Conservation (phyloP, 371 early-diverging fungal species). For the Syncephalastrum sp. region DNA sequence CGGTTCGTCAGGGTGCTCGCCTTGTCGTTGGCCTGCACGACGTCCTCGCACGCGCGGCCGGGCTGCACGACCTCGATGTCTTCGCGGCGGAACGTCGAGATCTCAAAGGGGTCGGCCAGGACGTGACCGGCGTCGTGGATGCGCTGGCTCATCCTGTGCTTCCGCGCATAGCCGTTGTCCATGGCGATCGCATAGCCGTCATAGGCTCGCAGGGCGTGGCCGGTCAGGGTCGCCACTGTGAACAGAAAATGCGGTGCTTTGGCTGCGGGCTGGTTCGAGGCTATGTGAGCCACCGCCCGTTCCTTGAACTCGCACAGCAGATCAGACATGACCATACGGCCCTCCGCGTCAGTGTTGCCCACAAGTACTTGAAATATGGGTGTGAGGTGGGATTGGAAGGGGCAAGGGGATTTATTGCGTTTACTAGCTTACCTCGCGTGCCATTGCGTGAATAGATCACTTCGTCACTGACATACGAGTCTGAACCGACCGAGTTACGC, state of each 20-base stretch:
- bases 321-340: slow-evolving; percentile 90
- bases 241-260: slow-evolving; percentile 62
- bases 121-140: slow-evolving; percentile 69
- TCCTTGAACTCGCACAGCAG: slow-evolving; percentile 79
- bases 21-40: slow-evolving; percentile 76
- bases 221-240: slow-evolving; percentile 88
- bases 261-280: slow-evolving; percentile 30
- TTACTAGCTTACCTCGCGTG: slow-evolving; percentile 47
- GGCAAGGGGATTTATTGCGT: neutral
- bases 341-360: slow-evolving; percentile 91
- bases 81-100: slow-evolving; percentile 82
- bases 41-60: slow-evolving; percentile 73
- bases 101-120: slow-evolving; percentile 82
- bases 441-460: slow-evolving; percentile 79
- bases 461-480: slow-evolving; percentile 83
- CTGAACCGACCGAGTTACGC: slow-evolving; percentile 81
- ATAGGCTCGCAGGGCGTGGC: slow-evolving; percentile 81
- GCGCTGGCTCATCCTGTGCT: slow-evolving; percentile 58
- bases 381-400: neutral
- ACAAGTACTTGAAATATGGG: slow-evolving; percentile 57
- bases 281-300: slow-evolving; percentile 56
- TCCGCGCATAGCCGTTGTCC: slow-evolving; percentile 82
- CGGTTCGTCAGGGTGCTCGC: slow-evolving; percentile 75
- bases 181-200: slow-evolving; percentile 76
- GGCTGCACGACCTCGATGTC: slow-evolving; percentile 70